A percentile compares a stretch with the other conserved stretches of the same genome.
Conservation (phyloP, 2,329 filamentous ascomycete species). For the Seiridium cupressi region DNA sequence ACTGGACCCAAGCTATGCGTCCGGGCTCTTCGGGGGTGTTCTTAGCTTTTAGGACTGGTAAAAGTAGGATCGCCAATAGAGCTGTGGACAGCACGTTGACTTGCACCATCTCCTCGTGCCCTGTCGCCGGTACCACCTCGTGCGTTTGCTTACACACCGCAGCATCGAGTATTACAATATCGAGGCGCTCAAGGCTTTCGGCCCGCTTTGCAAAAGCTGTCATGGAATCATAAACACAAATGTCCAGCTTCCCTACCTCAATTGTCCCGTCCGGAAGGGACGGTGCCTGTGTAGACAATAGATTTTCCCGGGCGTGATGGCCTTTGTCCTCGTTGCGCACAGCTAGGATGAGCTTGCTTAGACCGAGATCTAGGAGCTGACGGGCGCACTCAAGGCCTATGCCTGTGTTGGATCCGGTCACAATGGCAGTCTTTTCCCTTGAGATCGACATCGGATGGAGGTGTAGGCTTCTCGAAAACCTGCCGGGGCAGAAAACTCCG, state of each 20-base stretch:
- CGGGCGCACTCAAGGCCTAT: slow-evolving; percentile 29
- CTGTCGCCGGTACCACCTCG: slow-evolving; percentile 22
- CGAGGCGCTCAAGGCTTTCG: slow-evolving; percentile 30
- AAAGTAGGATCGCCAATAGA: slow-evolving; percentile 41
- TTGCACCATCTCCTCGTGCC: slow-evolving; percentile 44
- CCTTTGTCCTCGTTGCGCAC: slow-evolving; percentile 29
- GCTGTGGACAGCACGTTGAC: slow-evolving; percentile 50
- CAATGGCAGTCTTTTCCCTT: slow-evolving; percentile 16
- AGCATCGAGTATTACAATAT: slow-evolving; percentile 37
- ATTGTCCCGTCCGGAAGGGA: slow-evolving; percentile 10
- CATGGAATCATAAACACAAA: slow-evolving; percentile 36
- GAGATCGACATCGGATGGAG: not conserved
- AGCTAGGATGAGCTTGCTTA: slow-evolving; percentile 29
- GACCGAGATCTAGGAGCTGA: slow-evolving; percentile 26
- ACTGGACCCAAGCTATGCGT: slow-evolving; percentile 17
- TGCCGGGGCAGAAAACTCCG: not conserved
- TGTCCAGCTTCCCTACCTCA: slow-evolving; percentile 41
- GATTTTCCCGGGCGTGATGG: not conserved
- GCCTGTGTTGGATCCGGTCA: slow-evolving; percentile 31
- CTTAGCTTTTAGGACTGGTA: slow-evolving; percentile 30
- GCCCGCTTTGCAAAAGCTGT: slow-evolving; percentile 32
- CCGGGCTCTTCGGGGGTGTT: slow-evolving; percentile 1
- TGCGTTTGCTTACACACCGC: slow-evolving; percentile 21
- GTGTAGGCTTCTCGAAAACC: not conserved
- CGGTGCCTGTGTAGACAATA: not conserved